These are phyloP conservation scores for Blastocystis sp. DNA, from an alignment of 352 stramenopile genomes.

Conservation along the genomic window DNA sequence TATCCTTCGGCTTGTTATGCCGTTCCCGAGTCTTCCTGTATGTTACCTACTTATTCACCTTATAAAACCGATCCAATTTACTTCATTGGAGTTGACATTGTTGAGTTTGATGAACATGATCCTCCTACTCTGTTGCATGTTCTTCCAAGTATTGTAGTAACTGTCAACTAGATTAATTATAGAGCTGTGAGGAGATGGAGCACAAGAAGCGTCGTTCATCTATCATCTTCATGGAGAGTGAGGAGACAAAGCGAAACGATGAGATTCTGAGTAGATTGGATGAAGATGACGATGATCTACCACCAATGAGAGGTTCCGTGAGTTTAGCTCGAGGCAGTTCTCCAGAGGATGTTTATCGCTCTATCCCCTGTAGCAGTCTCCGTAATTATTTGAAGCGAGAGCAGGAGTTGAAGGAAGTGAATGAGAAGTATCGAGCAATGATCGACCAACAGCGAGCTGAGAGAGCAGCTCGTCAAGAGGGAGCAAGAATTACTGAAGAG, in stretches of 20 bases:
- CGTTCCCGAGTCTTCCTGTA: not conserved
- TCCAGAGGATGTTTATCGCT: not conserved
- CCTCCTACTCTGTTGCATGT: not conserved
- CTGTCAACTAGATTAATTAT: not conserved
- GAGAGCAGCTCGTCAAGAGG: not conserved
- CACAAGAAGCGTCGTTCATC: not conserved
- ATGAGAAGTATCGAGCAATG: slow-evolving; percentile 1
- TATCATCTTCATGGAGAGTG: slow-evolving; percentile 52
- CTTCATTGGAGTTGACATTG: slow-evolving; percentile 27
- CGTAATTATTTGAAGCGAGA: slow-evolving; percentile 20
- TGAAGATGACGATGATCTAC: slow-evolving; percentile 40
- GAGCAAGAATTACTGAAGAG: not conserved
- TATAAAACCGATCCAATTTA: not conserved
- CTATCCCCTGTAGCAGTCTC: not conserved
- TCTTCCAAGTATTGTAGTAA: not conserved
- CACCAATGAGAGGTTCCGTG: not conserved
- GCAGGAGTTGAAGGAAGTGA: slow-evolving; percentile 57
- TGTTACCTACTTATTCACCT: not conserved
- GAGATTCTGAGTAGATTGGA: slow-evolving; percentile 45
- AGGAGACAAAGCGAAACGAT: slow-evolving; percentile 45
- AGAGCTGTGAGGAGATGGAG: not conserved
- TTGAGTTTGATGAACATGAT: slow-evolving; percentile 19
- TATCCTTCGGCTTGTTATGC: slow-evolving; percentile 53
- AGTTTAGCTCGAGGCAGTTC: not conserved
- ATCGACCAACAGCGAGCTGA: not conserved